These are phyloP conservation scores for Coniosporium tulheliwenetii DNA, from an alignment of 2,329 filamentous ascomycete genomes.

Conservation along the genomic window DNA sequence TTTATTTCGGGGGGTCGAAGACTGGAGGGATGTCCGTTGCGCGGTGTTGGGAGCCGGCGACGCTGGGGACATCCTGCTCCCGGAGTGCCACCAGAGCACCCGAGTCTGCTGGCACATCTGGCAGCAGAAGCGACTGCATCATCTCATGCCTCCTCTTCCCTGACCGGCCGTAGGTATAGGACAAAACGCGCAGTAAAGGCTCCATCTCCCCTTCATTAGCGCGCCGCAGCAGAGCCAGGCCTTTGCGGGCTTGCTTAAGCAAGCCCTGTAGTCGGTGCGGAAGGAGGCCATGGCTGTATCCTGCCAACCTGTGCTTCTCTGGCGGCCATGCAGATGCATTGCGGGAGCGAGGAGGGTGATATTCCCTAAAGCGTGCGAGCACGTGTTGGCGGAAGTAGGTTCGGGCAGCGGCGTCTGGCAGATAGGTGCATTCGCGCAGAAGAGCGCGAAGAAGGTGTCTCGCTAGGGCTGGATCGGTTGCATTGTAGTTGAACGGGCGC, in stretches of 20 bases:
- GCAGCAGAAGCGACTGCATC: slow-evolving; percentile 18
- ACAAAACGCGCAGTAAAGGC: slow-evolving; percentile 35
- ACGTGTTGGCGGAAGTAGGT: slow-evolving; percentile 33
- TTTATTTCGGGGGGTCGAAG: not conserved
- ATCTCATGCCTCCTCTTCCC: slow-evolving; percentile 36
- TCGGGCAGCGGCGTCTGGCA: slow-evolving; percentile 41
- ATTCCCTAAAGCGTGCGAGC: slow-evolving; percentile 30
- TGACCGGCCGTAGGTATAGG: slow-evolving; percentile 40
- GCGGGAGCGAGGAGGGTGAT: slow-evolving; percentile 11
- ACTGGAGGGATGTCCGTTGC: no score
- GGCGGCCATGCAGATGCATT: not conserved
- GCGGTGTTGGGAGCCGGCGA: not conserved
- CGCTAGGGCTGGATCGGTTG: slow-evolving; percentile 4
- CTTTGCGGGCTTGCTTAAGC: slow-evolving; percentile 21
- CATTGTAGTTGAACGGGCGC: no score
- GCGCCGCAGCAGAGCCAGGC: slow-evolving; percentile 27
- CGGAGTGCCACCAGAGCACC: slow-evolving; percentile 5
- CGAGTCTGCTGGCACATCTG: slow-evolving; percentile 8
- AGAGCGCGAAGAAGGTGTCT: slow-evolving; percentile 37
- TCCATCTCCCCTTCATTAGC: slow-evolving; percentile 40
- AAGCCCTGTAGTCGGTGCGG: slow-evolving; percentile 5
- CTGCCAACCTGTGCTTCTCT: not conserved
- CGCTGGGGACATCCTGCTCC: not conserved
- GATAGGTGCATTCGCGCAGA: slow-evolving; percentile 43
- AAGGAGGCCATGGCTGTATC: not conserved